A percentile compares a stretch with the other conserved stretches of the same genome.
These are phyloP conservation scores for Leucoagaricus sp. DNA, from an alignment of 1,284 basidiomycete species.

Conservation along the genomic window DNA sequence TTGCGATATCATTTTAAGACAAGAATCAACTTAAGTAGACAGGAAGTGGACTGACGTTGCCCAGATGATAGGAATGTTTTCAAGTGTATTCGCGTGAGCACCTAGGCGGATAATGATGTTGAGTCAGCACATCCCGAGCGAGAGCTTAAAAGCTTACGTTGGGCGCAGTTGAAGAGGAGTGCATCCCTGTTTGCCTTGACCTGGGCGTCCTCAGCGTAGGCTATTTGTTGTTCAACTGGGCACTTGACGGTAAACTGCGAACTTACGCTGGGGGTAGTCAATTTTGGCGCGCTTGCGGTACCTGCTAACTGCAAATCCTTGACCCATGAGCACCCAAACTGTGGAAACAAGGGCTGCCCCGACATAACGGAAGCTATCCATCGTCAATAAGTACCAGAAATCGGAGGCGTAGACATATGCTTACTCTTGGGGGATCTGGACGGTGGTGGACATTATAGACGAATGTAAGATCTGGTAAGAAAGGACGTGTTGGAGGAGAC, in stretches of 20 bases:
- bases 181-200: constrained; percentile 32
- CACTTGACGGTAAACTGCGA: background rate
- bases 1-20: constrained; percentile 9
- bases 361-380: constrained; percentile 34
- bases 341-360: constrained; percentile 53
- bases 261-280: constrained; percentile 61
- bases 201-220: constrained; percentile 43
- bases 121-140: background rate
- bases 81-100: constrained; percentile 76
- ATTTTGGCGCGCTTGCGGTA: constrained; percentile 59
- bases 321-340: constrained; percentile 50
- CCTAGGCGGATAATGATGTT: constrained; percentile 35
- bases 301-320: constrained; percentile 45
- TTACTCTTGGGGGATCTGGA: constrained; percentile 17
- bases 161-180: constrained; percentile 44
- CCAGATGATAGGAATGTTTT: constrained; percentile 49
- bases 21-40: background rate
- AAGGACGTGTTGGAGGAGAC: background rate
- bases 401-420: background rate
- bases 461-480: background rate
- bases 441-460: constrained; percentile 19
- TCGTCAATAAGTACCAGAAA: background rate
- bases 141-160: constrained; percentile 41
- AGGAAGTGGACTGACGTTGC: constrained; percentile 38
- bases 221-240: constrained; percentile 26